Conservation (phyloP, 1,284 basidiomycete species). For the Tilletia horrida region DNA sequence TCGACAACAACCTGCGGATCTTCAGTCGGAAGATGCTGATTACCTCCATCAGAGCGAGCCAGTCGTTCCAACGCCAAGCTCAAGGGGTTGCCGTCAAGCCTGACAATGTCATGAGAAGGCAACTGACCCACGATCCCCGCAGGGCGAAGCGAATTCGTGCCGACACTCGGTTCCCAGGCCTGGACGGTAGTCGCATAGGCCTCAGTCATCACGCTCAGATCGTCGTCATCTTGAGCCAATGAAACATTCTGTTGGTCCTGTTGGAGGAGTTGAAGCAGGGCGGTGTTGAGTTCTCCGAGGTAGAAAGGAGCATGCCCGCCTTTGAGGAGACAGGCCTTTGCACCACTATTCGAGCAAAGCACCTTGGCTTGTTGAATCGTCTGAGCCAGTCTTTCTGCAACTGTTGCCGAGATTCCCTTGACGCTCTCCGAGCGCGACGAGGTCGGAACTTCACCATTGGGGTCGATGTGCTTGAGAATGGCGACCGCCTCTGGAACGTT, state of each 20-base stretch:
- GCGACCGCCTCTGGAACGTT: constrained; percentile 73
- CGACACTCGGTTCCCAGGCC: too few relatives aligned
- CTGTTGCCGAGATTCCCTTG: constrained; percentile 14
- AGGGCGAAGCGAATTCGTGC: too few relatives aligned
- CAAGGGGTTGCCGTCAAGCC: too few relatives aligned
- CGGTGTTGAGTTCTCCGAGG: neutral
- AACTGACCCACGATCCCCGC: too few relatives aligned
- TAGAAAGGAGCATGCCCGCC: constrained; percentile 72
- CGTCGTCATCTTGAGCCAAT: too few relatives aligned
- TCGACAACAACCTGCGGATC: constrained; percentile 58
- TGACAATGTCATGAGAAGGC: too few relatives aligned
- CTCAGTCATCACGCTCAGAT: too few relatives aligned
- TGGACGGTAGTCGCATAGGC: too few relatives aligned
- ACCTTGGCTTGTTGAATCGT: neutral
- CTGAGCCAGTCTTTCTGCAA: neutral
- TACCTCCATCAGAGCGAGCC: too few relatives aligned
- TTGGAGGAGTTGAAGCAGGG: neutral
- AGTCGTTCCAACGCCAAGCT: too few relatives aligned
- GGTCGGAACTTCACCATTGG: neutral
- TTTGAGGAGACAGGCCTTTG: constrained; percentile 72
- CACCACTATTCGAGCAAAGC: constrained; percentile 56
- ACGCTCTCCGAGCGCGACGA: neutral
- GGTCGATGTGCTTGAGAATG: neutral
- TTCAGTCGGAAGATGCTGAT: too few relatives aligned
- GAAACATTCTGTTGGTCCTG: too few relatives aligned